These are phyloP conservation scores for Tylopilus felleus DNA, from an alignment of 768 basidiomycete genomes.

Conservation along the genomic window DNA sequence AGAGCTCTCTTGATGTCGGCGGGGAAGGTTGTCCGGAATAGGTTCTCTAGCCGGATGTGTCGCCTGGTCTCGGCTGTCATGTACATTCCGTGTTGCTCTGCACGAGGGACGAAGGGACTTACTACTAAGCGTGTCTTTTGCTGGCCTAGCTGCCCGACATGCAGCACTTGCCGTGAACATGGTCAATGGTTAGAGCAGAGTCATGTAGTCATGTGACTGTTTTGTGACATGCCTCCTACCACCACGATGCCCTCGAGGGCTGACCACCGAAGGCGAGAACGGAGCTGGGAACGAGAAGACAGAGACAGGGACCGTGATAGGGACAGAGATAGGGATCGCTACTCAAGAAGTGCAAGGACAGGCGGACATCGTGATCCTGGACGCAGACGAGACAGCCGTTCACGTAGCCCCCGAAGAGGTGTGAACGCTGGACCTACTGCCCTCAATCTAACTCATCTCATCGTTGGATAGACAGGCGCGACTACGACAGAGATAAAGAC, in stretches of 20 bases:
- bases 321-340: conserved; percentile 37
- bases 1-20: conserved; percentile 51
- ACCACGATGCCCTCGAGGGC: conserved; percentile 55
- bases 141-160: conserved; percentile 12
- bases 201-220: conserved; percentile 26
- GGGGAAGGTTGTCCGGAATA: conserved; percentile 53
- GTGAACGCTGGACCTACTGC: background rate
- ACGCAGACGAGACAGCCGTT: conserved; percentile 40
- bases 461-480: conserved; percentile 32
- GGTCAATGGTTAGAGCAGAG: background rate
- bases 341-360: conserved; percentile 35
- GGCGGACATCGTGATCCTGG: conserved; percentile 33
- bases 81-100: conserved; percentile 4
- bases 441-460: background rate
- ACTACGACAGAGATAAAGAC: conserved; percentile 37
- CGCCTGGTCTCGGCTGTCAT: conserved; percentile 24
- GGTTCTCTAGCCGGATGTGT: conserved; percentile 46
- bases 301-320: conserved; percentile 25
- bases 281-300: conserved; percentile 57
- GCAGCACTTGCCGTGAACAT: conserved; percentile 26
- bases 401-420: conserved; percentile 36
- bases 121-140: conserved; percentile 12
- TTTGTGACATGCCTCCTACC: conserved; percentile 31
- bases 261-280: conserved; percentile 55
- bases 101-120: conserved; percentile 1